These are phyloP conservation scores for Colletotrichum theobromicola DNA, from an alignment of 2,329 filamentous ascomycete species.

Conservation along the genomic window DNA sequence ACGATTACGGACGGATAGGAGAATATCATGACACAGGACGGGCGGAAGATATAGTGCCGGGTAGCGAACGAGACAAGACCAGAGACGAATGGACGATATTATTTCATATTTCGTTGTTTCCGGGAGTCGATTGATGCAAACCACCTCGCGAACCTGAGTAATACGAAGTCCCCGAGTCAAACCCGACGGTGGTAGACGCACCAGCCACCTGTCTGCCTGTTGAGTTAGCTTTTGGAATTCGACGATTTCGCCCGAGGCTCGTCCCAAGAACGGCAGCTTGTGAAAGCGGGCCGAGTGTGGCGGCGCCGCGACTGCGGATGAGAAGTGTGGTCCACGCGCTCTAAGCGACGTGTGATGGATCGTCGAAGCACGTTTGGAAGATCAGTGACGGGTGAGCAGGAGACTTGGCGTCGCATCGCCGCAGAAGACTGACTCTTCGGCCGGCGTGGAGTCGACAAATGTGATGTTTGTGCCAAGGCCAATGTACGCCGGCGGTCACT, in stretches of 20 bases:
- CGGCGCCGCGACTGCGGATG: neutral
- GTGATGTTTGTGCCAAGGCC: neutral
- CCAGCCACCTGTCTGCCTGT: neutral
- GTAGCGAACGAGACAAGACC: neutral
- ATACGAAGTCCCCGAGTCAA: neutral
- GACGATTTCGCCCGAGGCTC: conserved; percentile 5
- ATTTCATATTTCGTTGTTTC: neutral
- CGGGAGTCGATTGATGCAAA: neutral
- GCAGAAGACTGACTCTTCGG: neutral
- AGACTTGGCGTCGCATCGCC: conserved; percentile 5
- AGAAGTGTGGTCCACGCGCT: neutral
- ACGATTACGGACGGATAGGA: neutral
- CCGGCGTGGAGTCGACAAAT: neutral
- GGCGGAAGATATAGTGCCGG: neutral
- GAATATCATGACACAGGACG: conserved; percentile 12
- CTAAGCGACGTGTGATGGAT: neutral
- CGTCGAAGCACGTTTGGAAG: conserved; percentile 5
- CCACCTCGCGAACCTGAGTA: neutral
- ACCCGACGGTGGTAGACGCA: neutral
- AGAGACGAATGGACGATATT: conserved; percentile 9
- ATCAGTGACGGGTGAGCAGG: neutral
- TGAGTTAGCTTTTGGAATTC: neutral
- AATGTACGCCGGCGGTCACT: neutral
- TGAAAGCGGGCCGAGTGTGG: conserved; percentile 14
- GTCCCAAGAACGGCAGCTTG: conserved; percentile 15